Evolutionary conservation across 331 rosid species (phyloP), one percentile per base, ranked within the genome.

Genomic region (Quercus phellos): DNA sequence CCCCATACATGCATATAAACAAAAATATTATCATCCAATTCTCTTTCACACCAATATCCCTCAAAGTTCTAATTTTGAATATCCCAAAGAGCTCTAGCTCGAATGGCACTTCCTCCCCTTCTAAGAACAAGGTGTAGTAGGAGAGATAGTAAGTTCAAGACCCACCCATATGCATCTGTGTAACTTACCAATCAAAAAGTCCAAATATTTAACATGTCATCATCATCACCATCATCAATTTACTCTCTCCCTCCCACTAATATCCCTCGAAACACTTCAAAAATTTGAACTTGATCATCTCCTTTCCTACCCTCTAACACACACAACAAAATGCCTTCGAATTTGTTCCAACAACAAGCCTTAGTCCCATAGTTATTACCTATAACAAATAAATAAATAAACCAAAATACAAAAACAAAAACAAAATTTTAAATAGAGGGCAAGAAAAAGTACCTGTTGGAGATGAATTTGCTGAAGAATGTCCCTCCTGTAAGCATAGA

Each of bases 401-500:
- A 32, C 4, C 10, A 68, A 46, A 70, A 34, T 38, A 46, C 50
- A 53, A 64, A 32, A 27, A 5, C 50, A 54, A 60, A 58, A 74
- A 35, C 12, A 32, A 50, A 24, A 35, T 35, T 6, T 35, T 35
- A 35, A 6, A 35, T 0, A 35, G 3, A 3, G 27, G 19, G 32
- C 14, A 66, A 53, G 19, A 21, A 46, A 74, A 35, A 6, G 35
- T 68, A 89, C 99, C 98, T 95, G 97, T 32, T 91, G 97, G 78
- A 10, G 16, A 78, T 74, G 81, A 72, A 95, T 87, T 59, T 81
- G 79, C 67, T 51, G 73, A 69, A 95, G 88, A 81, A 95, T 90
- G 4, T 91, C 90, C 77, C 58, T 87, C 84, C 99, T 75, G 77
- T 80, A 89, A 68, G 96, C 97, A 74, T 93, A 95, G 55, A 95